Conservation (phyloP, 805 yeast genomes). For the Yamadazyma sp. region DNA sequence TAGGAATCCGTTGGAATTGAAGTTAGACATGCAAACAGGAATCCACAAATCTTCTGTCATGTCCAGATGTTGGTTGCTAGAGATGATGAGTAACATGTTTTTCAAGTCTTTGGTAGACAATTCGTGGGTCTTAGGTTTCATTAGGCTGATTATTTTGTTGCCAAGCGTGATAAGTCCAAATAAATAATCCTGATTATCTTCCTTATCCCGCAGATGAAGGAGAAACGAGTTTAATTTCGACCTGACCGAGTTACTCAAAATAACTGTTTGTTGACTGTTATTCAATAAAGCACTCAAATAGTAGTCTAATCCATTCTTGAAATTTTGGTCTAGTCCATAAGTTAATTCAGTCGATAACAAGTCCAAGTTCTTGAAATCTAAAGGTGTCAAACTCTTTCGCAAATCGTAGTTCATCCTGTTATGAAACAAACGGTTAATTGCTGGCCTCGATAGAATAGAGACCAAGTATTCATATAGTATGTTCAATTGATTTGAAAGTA, state of each 20-base stretch:
- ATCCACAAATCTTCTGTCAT: slow-evolving; percentile 80
- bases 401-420: slow-evolving; percentile 80
- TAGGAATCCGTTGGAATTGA: slow-evolving; percentile 84
- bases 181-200: slow-evolving; percentile 44
- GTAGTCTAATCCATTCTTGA: slow-evolving; percentile 21
- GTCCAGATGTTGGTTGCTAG: slow-evolving; percentile 27
- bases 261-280: slow-evolving; percentile 17
- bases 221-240: slow-evolving; percentile 56
- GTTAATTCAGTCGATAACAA: slow-evolving; percentile 46
- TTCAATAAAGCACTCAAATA: slow-evolving; percentile 31
- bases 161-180: slow-evolving; percentile 74
- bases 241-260: slow-evolving; percentile 58
- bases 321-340: slow-evolving; percentile 26
- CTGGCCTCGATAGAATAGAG: slow-evolving; percentile 82
- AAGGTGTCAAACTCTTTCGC: slow-evolving; percentile 67
- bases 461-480: slow-evolving; percentile 73
- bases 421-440: slow-evolving; percentile 64
- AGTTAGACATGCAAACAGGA: slow-evolving; percentile 89
- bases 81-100: slow-evolving; percentile 67
- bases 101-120: slow-evolving; percentile 81
- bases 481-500: slow-evolving; percentile 54
- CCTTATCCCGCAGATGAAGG: slow-evolving; percentile 22
- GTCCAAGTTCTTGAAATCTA: slow-evolving; percentile 72
- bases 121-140: slow-evolving; percentile 77
- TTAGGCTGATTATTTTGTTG: slow-evolving; percentile 63